These are phyloP conservation scores for Musa balbisiana DNA, from an alignment of 202 grass and related monocot genomes.

Conservation along the genomic window DNA sequence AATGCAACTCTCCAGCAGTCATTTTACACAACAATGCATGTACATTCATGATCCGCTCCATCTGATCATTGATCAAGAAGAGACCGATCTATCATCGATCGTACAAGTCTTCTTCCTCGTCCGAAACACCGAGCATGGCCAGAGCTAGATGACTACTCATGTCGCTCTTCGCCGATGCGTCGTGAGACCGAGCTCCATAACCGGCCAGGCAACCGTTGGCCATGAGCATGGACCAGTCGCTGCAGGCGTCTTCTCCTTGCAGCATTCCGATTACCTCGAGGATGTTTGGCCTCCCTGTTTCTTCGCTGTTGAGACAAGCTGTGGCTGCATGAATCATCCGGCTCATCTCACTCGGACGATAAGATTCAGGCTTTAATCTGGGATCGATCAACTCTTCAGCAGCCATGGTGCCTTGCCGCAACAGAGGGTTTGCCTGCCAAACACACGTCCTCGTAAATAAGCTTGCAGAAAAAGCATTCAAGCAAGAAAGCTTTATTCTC, in stretches of 20 bases:
- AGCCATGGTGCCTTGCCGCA: conserved; percentile 31
- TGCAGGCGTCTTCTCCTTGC: conserved; percentile 23
- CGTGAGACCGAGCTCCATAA: conserved; percentile 20
- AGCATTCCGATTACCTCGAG: conserved; percentile 30
- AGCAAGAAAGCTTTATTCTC: not conserved
- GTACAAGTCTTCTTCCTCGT: conserved; percentile 38
- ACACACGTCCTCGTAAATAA: not conserved
- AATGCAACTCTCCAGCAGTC: too few relatives aligned
- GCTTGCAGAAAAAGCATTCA: conserved; percentile 6
- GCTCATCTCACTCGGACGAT: conserved; percentile 27
- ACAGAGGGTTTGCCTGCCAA: conserved; percentile 42
- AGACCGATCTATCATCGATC: conserved; percentile 11
- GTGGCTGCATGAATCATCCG: conserved; percentile 30
- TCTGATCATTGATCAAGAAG: too few relatives aligned
- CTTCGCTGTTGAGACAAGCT: conserved; percentile 32
- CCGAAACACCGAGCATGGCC: conserved; percentile 43
- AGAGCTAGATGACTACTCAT: conserved; percentile 41
- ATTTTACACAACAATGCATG: not conserved
- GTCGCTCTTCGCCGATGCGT: conserved; percentile 28
- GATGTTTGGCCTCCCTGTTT: conserved; percentile 34
- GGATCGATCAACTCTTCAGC: conserved; percentile 37
- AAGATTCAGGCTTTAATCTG: conserved; percentile 24
- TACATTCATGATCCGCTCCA: not conserved
- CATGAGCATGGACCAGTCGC: conserved; percentile 31
- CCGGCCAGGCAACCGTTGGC: conserved; percentile 38